A percentile compares a stretch with the other conserved stretches of the same genome.
phyloP scores from a whole-genome alignment of 2,329 filamentous ascomycete genomes.

The Neurospora sp. region DNA sequence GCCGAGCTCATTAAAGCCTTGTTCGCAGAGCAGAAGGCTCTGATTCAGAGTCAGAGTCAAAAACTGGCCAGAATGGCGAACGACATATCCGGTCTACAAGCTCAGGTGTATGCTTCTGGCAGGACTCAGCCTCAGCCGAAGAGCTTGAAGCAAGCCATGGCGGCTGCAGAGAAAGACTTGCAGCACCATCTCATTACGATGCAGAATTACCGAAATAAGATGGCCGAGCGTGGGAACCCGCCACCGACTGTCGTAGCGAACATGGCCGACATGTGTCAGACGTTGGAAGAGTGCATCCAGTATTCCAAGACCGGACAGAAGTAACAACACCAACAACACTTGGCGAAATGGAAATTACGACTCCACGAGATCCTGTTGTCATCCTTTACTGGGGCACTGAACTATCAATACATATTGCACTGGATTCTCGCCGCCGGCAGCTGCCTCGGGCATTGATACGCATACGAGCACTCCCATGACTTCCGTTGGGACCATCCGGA shows the following conservation, averaged over 20 bases:
- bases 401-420: not conserved
- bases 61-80: conserved; percentile 6
- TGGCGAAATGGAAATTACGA: not conserved
- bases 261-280: conserved; percentile 9
- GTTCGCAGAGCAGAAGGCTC: not conserved
- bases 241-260: conserved; percentile 5
- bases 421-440: not conserved
- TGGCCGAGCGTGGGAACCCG: not conserved
- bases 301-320: not conserved
- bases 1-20: not conserved
- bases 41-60: conserved; percentile 9
- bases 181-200: conserved; percentile 6
- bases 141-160: conserved; percentile 12
- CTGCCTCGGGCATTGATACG: not conserved
- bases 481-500: not conserved
- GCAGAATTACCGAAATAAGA: conserved; percentile 7
- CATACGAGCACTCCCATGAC: not conserved
- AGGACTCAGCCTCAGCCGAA: conserved; percentile 1
- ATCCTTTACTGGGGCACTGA: not conserved
- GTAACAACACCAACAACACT: not conserved
- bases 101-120: not conserved
- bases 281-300: conserved; percentile 1
- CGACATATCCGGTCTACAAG: conserved; percentile 4
- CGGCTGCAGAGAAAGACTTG: conserved; percentile 11
- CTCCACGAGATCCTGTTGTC: not conserved